These are phyloP conservation scores for Chamaenerion angustifolium DNA, from an alignment of 345 rosid species.

Conservation along the genomic window DNA sequence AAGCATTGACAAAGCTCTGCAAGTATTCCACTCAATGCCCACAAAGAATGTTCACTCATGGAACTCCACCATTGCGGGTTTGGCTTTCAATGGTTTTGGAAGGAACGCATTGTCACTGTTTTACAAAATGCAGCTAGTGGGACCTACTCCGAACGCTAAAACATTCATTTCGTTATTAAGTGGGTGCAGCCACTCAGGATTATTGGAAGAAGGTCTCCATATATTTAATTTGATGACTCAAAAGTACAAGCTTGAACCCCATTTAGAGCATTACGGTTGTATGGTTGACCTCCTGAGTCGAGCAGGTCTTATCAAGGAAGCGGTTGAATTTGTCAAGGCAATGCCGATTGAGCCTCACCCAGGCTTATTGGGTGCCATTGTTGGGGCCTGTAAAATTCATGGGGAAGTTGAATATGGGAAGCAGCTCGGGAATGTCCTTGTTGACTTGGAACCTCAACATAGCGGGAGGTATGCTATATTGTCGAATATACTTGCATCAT, in stretches of 20 bases:
- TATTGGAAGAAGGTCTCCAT: conserved; percentile 19
- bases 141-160: conserved; percentile 11
- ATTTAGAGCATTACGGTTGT: conserved; percentile 23
- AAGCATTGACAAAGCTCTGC: conserved; percentile 12
- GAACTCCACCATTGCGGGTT: conserved; percentile 27
- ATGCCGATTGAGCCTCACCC: conserved; percentile 24
- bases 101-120: conserved; percentile 14
- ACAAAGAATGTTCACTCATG: conserved; percentile 20
- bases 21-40: conserved; percentile 16
- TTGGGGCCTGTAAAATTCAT: conserved; percentile 27
- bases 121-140: conserved; percentile 15
- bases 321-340: conserved; percentile 15
- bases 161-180: conserved; percentile 24
- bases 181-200: conserved; percentile 28
- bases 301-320: conserved; percentile 23
- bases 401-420: conserved; percentile 14
- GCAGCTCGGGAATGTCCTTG: conserved; percentile 7
- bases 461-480: conserved; percentile 17
- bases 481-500: conserved; percentile 11
- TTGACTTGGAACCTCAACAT: conserved; percentile 17
- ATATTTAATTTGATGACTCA: conserved; percentile 16
- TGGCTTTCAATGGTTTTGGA: conserved; percentile 25
- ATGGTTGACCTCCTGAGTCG: conserved; percentile 27
- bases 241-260: conserved; percentile 13
- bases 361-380: conserved; percentile 24